Evolutionary conservation across 441 rosid species (phyloP).

Genomic region (Jatropha podagrica): DNA sequence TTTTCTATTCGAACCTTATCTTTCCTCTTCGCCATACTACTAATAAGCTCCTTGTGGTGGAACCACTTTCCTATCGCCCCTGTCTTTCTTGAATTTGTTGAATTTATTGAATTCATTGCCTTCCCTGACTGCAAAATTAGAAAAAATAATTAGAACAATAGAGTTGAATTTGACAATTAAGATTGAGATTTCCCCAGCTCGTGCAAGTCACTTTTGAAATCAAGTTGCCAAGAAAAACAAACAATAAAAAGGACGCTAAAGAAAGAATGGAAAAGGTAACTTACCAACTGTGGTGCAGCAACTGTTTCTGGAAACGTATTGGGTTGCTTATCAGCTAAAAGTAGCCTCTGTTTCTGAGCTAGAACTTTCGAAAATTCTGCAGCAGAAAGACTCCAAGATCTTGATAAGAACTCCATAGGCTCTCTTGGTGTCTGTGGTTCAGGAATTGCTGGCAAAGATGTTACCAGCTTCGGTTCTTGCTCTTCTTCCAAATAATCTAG

Average conservation of each 20-base stretch:
- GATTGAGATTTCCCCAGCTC: neutral
- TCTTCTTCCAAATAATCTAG: conserved; percentile 61
- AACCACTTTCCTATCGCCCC: conserved; percentile 86
- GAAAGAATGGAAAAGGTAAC: neutral
- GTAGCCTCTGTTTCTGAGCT: conserved; percentile 62
- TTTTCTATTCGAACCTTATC: conserved; percentile 78
- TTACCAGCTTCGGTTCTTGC: conserved; percentile 36
- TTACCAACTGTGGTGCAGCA: conserved; percentile 40
- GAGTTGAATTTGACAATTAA: neutral
- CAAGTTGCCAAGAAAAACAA: neutral
- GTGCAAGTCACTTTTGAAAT: neutral
- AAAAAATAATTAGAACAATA: neutral
- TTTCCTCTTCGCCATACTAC: conserved; percentile 57
- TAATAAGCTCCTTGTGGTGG: conserved; percentile 54
- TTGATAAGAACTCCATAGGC: conserved; percentile 90
- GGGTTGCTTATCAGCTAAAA: conserved; percentile 30
- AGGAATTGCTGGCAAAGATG: conserved; percentile 50
- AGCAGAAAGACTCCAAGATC: conserved; percentile 94
- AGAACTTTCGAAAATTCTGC: conserved; percentile 94
- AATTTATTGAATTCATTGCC: conserved; percentile 45
- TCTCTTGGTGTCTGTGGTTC: conserved; percentile 83
- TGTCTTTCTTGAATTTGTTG: conserved; percentile 46
- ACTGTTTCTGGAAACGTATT: conserved; percentile 36
- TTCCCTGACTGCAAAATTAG: conserved; percentile 48
- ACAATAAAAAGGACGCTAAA: neutral